Base-by-base conservation (phyloP, 345 rosid species). In the Raphanus raphanistrum region DNA sequence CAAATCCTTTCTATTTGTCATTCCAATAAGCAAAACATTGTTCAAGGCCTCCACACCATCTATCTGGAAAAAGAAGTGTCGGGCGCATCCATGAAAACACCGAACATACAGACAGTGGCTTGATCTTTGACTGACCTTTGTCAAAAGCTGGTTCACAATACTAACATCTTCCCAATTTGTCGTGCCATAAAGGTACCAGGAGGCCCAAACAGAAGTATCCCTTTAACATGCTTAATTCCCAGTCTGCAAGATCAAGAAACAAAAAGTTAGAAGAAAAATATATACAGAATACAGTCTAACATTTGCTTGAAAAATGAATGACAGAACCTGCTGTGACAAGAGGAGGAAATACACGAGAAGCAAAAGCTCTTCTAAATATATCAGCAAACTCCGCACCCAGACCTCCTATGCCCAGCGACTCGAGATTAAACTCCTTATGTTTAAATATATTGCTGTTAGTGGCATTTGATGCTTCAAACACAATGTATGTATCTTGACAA, bases 101-200 rank as follows among this genome's bases (percentile, higher is more conserved):
- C 3, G 5, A 57, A 59, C 7, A n/a, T 26, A 55, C 62, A 43
- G 45, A 45, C 17, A 57, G 7, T 33, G 58, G 76, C 58, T 75
- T 64, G 38, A 65, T 71, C 66, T 75, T 15, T 79, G 68, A 71
- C 86, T 41, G 21, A 92, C 99, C 99, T 95, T 95, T 70, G 97
- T 95, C 64, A 95, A 90, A 50, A 92, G 91, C 90, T 95, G 99
- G 76, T 95, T 92, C 63, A 95, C 99, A 21, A 95, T 92, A 79
- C 99, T 89, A 96, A 84, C 93, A 96, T 91, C 82, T 93, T 96
- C 75, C 99, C 99, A 81, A 96, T 96, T 84, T 96, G 99, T 41
- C 98, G 97, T 76, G 99, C 99, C 90, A 96, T 96, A 45, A 93
- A 91, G 73, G 99, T 96, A 43, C 99, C 99, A 76, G 98, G 99